Evolutionary conservation across 495 filamentous ascomycete genomes (phyloP), one percentile per base, ranked within the genome.

Genomic region (Penicillium salamii): DNA sequence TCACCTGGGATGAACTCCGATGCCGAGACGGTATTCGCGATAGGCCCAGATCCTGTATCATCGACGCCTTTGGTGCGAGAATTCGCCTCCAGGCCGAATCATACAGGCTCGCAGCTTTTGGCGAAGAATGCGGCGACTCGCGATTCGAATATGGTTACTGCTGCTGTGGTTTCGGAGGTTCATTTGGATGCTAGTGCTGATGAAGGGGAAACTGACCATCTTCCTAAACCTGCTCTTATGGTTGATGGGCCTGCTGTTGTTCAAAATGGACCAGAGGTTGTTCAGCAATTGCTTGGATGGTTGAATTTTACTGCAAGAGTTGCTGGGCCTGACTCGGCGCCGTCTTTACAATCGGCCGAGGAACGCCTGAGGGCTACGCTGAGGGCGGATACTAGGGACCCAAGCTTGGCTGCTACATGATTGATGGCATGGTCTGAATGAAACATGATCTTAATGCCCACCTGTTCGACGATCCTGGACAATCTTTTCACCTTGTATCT

Each of bases 111-210:
- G 29, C 61, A 57, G 17, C 54, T 76, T 0, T 52, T 76, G 17
- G 63, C 55, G 17, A 65, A 46, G 21, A 40, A 46, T 5, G 21
- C 34, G 15, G 38, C 46, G 20, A 31, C 34, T 37, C 40, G 52
- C 7, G 48, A 54, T 5, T 50, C 53, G 24, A 50, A 53, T 8
- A 66, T 71, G 15, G 45, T 55, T 3, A 74, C 73, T 1, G 61
- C 70, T 9, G 70, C 72, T 31, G 46, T 76, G 0, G 66, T 75
- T 8, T 71, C 70, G 0, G 73, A 76, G 54, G 58, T 68, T 0
- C 61, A 69, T 45, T 53, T 76, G 15, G 67, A 74, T 46, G 73
- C 69, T 0, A 66, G 60, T 35, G 69, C 62, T 7, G 61, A 66
- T 28, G 55, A 54, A 7, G 32, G 40, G 8, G 40, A 57, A 15